Conservation (phyloP, 2,329 filamentous ascomycete genomes). For the Beauveria sp. region DNA sequence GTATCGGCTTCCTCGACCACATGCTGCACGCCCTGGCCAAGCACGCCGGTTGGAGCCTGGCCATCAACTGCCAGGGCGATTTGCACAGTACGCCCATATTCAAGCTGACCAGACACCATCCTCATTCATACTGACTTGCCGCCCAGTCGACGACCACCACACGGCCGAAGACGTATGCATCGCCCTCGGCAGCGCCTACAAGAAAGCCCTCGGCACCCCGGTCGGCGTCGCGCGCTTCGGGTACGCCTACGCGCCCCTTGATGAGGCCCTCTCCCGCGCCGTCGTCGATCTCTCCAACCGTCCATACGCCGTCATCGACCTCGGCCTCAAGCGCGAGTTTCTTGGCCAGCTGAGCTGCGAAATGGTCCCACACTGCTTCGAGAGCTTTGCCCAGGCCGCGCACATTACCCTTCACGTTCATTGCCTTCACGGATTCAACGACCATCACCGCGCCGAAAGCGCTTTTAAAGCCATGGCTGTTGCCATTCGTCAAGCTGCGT, state of each 20-base stretch:
- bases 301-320: conserved; percentile 73
- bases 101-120: neutral
- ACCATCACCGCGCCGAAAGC: conserved; percentile 93
- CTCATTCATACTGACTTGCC: neutral
- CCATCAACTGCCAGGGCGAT: conserved; percentile 77
- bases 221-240: conserved; percentile 85
- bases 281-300: conserved; percentile 94
- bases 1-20: conserved; percentile 96
- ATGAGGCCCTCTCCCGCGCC: conserved; percentile 88
- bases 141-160: conserved; percentile 91
- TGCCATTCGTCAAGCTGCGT: conserved; percentile 70
- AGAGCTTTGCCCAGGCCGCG: conserved; percentile 87
- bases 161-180: conserved; percentile 94
- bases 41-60: conserved; percentile 89
- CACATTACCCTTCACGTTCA: conserved; percentile 93
- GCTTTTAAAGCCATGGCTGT: conserved; percentile 95
- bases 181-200: conserved; percentile 80
- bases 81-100: conserved; percentile 64
- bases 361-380: conserved; percentile 94
- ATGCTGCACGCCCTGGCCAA: conserved; percentile 97
- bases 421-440: conserved; percentile 82
- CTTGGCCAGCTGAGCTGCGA: conserved; percentile 89
- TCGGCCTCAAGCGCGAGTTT: conserved; percentile 84
- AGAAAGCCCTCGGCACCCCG: conserved; percentile 66
- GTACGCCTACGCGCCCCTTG: conserved; percentile 83